These are phyloP conservation scores for Fraxinus sp. DNA, from an alignment of 305 asterid species.

Conservation along the genomic window DNA sequence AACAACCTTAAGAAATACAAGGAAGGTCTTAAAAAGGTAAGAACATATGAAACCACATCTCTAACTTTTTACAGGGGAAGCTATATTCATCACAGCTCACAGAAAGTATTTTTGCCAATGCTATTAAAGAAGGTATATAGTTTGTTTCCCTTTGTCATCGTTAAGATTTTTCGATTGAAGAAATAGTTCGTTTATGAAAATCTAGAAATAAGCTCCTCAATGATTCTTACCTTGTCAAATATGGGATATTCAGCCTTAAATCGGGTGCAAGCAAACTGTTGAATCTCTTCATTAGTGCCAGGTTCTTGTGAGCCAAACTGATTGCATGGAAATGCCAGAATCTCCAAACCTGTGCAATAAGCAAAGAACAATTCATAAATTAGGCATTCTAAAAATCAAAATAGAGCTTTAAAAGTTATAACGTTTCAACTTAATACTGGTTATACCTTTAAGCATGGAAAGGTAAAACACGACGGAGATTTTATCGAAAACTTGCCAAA, in stretches of 20 bases:
- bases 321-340: slow-evolving; percentile 49
- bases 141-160: background rate
- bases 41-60: background rate
- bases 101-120: background rate
- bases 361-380: background rate
- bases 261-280: slow-evolving; percentile 49
- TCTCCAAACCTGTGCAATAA: slow-evolving; percentile 33
- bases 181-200: background rate
- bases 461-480: background rate
- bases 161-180: background rate
- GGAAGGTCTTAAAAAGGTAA: background rate
- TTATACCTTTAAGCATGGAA: background rate
- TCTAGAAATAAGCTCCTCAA: background rate
- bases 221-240: slow-evolving; percentile 39
- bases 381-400: background rate
- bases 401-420: background rate
- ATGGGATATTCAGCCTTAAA: slow-evolving; percentile 52
- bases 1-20: background rate
- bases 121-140: background rate
- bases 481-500: background rate
- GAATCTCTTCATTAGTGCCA: slow-evolving; percentile 45
- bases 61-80: background rate
- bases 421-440: background rate
- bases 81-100: background rate
- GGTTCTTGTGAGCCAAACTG: slow-evolving; percentile 53